Evolutionary conservation across 164 flowering plant species (phyloP).

Genomic region (Tetrastigma voinierianum): DNA sequence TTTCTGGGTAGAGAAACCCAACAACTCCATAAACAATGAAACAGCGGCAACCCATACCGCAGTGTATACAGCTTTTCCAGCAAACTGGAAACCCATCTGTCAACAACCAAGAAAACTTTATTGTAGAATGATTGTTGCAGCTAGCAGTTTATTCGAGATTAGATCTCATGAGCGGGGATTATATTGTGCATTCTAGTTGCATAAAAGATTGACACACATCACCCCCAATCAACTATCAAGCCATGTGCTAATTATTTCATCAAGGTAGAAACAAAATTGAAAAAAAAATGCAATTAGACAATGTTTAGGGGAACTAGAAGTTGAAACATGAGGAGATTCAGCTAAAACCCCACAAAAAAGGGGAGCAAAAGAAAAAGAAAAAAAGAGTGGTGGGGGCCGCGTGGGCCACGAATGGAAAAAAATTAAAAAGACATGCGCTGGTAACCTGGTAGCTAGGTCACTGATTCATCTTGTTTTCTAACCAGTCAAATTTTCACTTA

Average conservation of each 20-base stretch:
- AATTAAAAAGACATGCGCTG: no score
- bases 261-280: background rate
- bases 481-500: no score
- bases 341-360: background rate
- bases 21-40: conserved; percentile 94
- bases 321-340: background rate
- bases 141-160: background rate
- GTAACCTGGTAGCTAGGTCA: no score
- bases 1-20: conserved; percentile 96
- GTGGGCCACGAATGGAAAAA: no score
- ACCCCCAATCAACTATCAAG: no score
- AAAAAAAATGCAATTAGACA: background rate
- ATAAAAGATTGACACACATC: no score
- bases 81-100: conserved; percentile 98
- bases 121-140: background rate
- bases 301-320: background rate
- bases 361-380: no score
- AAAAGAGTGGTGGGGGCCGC: no score
- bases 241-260: no score
- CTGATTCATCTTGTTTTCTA: no score
- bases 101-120: conserved; percentile 11
- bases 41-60: conserved; percentile 99
- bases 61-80: conserved; percentile 87
- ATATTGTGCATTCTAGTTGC: no score
- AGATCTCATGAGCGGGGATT: no score